Base-by-base conservation (phyloP, 2,329 filamentous ascomycete species). In the Emergomyces pasteurianus region DNA sequence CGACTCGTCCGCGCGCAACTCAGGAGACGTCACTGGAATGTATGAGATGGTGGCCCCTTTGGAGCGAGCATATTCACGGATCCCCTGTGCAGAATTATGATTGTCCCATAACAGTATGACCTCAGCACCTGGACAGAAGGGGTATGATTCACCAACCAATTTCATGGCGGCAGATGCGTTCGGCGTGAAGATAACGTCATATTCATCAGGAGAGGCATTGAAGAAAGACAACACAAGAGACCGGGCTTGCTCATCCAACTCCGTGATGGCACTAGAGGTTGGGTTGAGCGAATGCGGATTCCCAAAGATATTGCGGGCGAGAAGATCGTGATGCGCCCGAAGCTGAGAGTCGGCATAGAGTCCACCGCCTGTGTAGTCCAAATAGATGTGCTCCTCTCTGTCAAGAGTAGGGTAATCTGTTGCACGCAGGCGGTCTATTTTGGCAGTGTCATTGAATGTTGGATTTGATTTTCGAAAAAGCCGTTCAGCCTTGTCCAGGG, bases 281-380 rank as follows among this genome's bases (percentile, higher is more conserved):
- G 78, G 75, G 43, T 83, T 85, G 64, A 82, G 79, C 1, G 86
- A 88, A 69, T 88, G 86, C 1, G 86, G 86, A 65, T 88, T 88
- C 12, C 85, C 85, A 66, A 86, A 85, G n/a, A 88, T 75, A 63
- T 79, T 81, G 23, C 50, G 57, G n/a, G 56, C 40, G 74, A 68
- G 61, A 14, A 63, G 52, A 18, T 63, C 59, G 36, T 56, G 61
- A 42, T 63, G 61, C 1, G 59, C 55, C 3, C 59, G 61, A 16
- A 63, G 61, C 28, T 63, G 61, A 8, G 60, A 61, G 21, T 61
- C 59, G 3, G 59, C 55, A 55, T 61, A 61, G 16, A 63, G 59
- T 49, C 61, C 61, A 12, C 54, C 55, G 23, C 61, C 61, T 2
- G 61, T 63, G 49, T 63, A 63, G 42, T 63, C 61, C 21, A 63